A percentile compares a stretch with the other conserved stretches of the same genome.
phyloP scores from a whole-genome alignment of 495 filamentous ascomycete species.

The Neurospora sp. region DNA sequence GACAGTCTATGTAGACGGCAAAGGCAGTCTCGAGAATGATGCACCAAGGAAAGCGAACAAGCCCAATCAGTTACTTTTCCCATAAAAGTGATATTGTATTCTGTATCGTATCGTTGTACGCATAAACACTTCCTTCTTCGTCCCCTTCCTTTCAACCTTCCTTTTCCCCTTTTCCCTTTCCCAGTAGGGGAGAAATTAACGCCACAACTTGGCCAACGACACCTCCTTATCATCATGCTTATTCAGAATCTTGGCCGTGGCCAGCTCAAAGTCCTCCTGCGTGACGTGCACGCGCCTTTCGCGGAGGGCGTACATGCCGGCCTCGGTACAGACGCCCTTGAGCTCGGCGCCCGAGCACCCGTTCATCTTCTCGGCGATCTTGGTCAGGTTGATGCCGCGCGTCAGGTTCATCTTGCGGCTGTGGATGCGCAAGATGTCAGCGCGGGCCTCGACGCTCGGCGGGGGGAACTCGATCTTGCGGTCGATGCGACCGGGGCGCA shows the following conservation, averaged over 20 bases:
- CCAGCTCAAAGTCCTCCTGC: constrained; percentile 98
- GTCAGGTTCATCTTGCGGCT: constrained; percentile 97
- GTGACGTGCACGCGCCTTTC: constrained; percentile 96
- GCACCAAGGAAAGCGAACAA: not conserved
- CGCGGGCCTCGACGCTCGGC: constrained; percentile 90
- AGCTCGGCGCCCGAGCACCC: constrained; percentile 95
- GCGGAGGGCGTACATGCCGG: constrained; percentile 93
- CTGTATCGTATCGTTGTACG: not conserved
- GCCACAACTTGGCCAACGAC: constrained; percentile 28
- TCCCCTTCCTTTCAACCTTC: no score
- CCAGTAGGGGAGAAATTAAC: constrained; percentile 6
- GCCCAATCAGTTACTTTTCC: not conserved
- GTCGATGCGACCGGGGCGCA: constrained; percentile 93
- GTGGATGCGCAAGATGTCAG: constrained; percentile 96
- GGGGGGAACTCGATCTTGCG: constrained; percentile 99
- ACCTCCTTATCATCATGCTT: constrained; percentile 98
- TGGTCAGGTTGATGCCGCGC: constrained; percentile 90
- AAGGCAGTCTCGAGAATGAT: not conserved
- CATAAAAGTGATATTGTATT: not conserved
- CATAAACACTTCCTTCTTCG: not conserved
- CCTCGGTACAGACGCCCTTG: constrained; percentile 94
- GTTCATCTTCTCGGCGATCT: constrained; percentile 99
- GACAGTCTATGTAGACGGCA: not conserved
- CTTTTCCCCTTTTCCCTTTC: not conserved
- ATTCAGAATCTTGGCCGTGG: constrained; percentile 98